Conservation (phyloP, 768 basidiomycete species). For the Suillus tomentosus region DNA sequence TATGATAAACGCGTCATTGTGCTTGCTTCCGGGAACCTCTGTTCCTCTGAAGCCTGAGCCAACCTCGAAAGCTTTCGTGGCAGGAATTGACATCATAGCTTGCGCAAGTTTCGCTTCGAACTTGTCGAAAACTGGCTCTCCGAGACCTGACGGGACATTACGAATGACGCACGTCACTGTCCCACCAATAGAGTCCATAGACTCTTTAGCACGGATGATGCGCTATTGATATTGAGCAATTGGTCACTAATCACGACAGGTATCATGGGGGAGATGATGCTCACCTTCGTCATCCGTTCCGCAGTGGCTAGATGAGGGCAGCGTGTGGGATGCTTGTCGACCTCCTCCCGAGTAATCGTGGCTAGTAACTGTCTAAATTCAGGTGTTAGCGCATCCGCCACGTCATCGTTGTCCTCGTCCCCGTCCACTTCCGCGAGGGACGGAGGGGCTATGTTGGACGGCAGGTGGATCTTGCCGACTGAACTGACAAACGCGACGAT, state of each 20-base stretch:
- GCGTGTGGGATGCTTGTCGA: constrained; percentile 84
- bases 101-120: constrained; percentile 94
- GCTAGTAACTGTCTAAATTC: constrained; percentile 82
- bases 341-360: constrained; percentile 81
- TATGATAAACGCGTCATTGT: constrained; percentile 86
- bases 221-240: constrained; percentile 51
- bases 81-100: constrained; percentile 98
- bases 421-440: constrained; percentile 41
- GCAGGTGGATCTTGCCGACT: constrained; percentile 90
- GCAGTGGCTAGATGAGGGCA: constrained; percentile 92
- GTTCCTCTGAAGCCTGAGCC: constrained; percentile 96
- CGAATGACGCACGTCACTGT: constrained; percentile 97
- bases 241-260: constrained; percentile 38
- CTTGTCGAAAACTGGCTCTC: constrained; percentile 98
- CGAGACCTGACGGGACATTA: constrained; percentile 85
- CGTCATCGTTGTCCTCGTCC: constrained; percentile 61
- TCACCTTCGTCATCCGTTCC: constrained; percentile 86
- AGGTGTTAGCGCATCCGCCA: constrained; percentile 73
- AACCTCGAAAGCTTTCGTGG: constrained; percentile 97
- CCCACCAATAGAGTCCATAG: constrained; percentile 95
- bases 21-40: constrained; percentile 87
- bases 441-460: constrained; percentile 47
- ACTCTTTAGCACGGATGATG: constrained; percentile 90
- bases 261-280: constrained; percentile 17
- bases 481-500: constrained; percentile 97